Evolutionary conservation across 2,329 filamentous ascomycete genomes (phyloP).

Genomic region (Byssochlamys sp.): DNA sequence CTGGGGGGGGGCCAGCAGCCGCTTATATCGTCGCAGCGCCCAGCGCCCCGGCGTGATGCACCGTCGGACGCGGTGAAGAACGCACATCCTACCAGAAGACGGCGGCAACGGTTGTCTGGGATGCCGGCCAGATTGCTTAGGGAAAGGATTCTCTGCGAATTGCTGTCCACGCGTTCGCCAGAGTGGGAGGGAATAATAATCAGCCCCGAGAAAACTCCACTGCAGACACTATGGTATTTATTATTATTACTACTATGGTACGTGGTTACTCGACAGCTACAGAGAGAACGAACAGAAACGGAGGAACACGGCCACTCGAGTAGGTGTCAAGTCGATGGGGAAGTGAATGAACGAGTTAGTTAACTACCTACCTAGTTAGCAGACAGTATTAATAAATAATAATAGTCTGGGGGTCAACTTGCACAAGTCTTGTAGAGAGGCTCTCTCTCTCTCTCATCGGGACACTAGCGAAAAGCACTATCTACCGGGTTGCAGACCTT

Average conservation of each 20-base stretch:
- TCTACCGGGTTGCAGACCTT: not conserved
- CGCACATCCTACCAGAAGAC: not conserved
- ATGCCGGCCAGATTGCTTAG: not conserved
- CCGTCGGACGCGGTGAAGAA: not conserved
- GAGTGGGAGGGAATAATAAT: not conserved
- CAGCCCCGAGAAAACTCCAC: not conserved
- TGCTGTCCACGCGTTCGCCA: not conserved
- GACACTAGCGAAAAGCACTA: not conserved
- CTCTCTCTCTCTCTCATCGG: not conserved
- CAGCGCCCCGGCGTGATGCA: not conserved
- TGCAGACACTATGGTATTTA: not conserved
- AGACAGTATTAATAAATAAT: not conserved
- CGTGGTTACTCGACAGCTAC: too few relatives aligned
- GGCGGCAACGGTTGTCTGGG: not conserved
- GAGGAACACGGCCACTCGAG: not conserved
- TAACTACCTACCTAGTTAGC: too few relatives aligned
- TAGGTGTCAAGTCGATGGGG: not conserved
- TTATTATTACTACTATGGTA: too few relatives aligned
- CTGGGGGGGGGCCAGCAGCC: not conserved
- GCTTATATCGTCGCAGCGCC: not conserved
- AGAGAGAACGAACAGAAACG: too few relatives aligned
- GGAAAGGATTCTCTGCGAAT: not conserved
- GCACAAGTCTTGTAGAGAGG: not conserved
- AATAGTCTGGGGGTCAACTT: not conserved
- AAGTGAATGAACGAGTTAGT: not conserved